A percentile compares a stretch with the other conserved stretches of the same genome.
phyloP scores from a whole-genome alignment of 148 eudicot species.

The Amaranthus hypochondriacus region DNA sequence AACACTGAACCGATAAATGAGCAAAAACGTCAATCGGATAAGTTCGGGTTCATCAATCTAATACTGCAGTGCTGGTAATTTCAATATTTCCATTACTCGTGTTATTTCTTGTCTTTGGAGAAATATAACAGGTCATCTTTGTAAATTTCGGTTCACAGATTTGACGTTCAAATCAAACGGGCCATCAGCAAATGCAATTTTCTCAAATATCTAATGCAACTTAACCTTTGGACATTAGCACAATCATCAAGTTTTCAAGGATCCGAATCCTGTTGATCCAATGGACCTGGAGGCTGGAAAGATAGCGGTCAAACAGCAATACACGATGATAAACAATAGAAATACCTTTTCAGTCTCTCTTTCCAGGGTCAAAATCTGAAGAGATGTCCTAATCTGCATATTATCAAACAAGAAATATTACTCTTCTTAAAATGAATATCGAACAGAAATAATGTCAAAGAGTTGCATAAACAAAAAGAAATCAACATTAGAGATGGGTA shows the following conservation, averaged over 20 bases:
- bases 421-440: neutral
- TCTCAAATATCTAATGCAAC: neutral
- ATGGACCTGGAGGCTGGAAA: neutral
- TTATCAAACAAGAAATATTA: constrained; percentile 6
- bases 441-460: neutral
- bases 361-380: constrained; percentile 78
- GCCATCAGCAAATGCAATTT: neutral
- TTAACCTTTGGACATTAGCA: neutral
- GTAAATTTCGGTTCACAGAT: no score
- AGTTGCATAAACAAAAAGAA: no score
- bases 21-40: no score
- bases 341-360: constrained; percentile 78
- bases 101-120: no score
- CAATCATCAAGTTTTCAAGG: neutral
- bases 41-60: no score
- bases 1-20: neutral
- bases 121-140: no score
- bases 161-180: no score
- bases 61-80: no score
- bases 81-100: no score
- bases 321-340: constrained; percentile 9
- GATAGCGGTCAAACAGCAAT: neutral
- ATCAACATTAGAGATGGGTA: no score
- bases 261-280: neutral
- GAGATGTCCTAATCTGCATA: constrained; percentile 81